A percentile compares a stretch with the other conserved stretches of the same genome.
Evolutionary conservation across 768 basidiomycete species (phyloP).

Genomic region (Xerocomus brunneocitrinus): DNA sequence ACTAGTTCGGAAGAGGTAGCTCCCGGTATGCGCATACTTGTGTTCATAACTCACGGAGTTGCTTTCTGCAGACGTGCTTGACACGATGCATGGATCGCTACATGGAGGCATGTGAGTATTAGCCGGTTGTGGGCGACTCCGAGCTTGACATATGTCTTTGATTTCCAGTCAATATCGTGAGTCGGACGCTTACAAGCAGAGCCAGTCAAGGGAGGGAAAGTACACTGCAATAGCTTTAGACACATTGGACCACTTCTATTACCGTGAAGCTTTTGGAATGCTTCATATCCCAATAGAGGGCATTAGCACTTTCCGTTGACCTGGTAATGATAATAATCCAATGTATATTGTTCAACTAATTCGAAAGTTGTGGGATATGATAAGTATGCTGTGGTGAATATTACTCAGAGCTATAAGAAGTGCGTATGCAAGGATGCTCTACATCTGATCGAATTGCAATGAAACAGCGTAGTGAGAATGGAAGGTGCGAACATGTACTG

Average conservation of each 20-base stretch:
- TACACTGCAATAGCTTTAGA: conserved; percentile 6
- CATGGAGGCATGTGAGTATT: conserved; percentile 74
- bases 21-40: not conserved
- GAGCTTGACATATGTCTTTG: conserved; percentile 3
- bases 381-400: conserved; percentile 13
- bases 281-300: not conserved
- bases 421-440: conserved; percentile 14
- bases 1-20: conserved; percentile 69
- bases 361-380: not conserved
- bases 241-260: not conserved
- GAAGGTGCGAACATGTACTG: conserved; percentile 17
- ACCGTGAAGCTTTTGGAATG: not conserved
- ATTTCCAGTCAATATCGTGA: conserved; percentile 70
- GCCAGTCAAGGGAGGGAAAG: conserved; percentile 32
- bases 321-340: conserved; percentile 2
- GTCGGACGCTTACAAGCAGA: conserved; percentile 60
- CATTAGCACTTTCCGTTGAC: not conserved
- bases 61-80: conserved; percentile 57
- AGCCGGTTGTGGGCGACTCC: not conserved
- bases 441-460: conserved; percentile 12
- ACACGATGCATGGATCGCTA: conserved; percentile 76
- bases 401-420: conserved; percentile 16
- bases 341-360: conserved; percentile 17
- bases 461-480: conserved; percentile 1
- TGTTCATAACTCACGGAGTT: not conserved